Conservation (phyloP, 352 stramenopile genomes). For the Phytophthora capsici region DNA sequence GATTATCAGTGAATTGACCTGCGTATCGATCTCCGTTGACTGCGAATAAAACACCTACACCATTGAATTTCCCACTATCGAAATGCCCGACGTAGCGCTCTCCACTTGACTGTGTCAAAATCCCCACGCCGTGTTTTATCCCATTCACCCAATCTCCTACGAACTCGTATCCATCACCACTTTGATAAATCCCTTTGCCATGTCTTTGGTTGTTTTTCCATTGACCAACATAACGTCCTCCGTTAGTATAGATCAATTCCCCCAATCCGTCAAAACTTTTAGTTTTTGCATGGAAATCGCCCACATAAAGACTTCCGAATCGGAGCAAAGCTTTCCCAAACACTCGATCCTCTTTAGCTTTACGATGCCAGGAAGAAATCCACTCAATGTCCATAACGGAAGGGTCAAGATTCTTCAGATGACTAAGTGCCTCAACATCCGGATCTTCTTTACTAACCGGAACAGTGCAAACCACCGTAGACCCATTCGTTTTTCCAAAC, state of each 20-base stretch:
- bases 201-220: slow-evolving; percentile 78
- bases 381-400: slow-evolving; percentile 51
- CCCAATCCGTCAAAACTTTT: slow-evolving; percentile 81
- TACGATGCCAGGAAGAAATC: slow-evolving; percentile 58
- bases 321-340: slow-evolving; percentile 76
- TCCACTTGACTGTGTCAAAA: slow-evolving; percentile 76
- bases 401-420: slow-evolving; percentile 39
- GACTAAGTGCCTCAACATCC: slow-evolving; percentile 12
- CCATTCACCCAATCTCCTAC: slow-evolving; percentile 78
- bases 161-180: slow-evolving; percentile 62
- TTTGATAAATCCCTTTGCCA: slow-evolving; percentile 73
- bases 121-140: slow-evolving; percentile 81
- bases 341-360: slow-evolving; percentile 32
- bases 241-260: slow-evolving; percentile 84
- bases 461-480: not conserved
- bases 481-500: slow-evolving; percentile 30
- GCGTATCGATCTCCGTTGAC: slow-evolving; percentile 88
- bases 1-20: slow-evolving; percentile 58
- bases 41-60: slow-evolving; percentile 61
- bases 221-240: slow-evolving; percentile 85
- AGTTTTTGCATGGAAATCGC: slow-evolving; percentile 58
- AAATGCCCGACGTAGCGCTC: slow-evolving; percentile 91
- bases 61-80: slow-evolving; percentile 74
- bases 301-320: slow-evolving; percentile 77
- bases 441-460: slow-evolving; percentile 4